phyloP scores from a whole-genome alignment of 345 rosid species.

The Camelina hispida region DNA sequence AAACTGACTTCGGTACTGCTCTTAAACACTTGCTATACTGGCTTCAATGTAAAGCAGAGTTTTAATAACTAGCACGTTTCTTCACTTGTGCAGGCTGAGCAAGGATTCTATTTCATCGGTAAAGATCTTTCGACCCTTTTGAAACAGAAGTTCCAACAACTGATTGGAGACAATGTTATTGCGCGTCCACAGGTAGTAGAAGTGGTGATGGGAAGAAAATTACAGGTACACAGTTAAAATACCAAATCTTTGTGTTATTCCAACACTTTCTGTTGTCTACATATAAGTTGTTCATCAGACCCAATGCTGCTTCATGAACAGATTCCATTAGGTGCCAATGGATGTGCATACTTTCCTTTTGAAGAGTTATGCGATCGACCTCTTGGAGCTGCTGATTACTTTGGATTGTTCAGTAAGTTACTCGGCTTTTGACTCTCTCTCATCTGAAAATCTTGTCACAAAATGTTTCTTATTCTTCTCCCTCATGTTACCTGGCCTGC shows the following conservation, averaged over 20 bases:
- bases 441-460: constrained; percentile 14
- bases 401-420: constrained; percentile 92
- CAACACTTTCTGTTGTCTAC: constrained; percentile 15
- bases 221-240: constrained; percentile 54
- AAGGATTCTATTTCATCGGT: constrained; percentile 93
- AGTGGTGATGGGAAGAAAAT: constrained; percentile 91
- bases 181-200: constrained; percentile 72
- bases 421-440: not conserved
- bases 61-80: constrained; percentile 11
- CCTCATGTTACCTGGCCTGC: constrained; percentile 34
- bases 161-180: constrained; percentile 59
- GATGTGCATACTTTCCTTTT: constrained; percentile 89
- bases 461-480: not conserved
- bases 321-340: constrained; percentile 86
- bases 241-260: constrained; percentile 1
- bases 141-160: constrained; percentile 68
- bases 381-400: constrained; percentile 98
- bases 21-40: constrained; percentile 3
- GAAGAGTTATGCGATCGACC: constrained; percentile 92
- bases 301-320: constrained; percentile 37
- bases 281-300: constrained; percentile 9
- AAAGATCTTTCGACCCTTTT: constrained; percentile 60
- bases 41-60: constrained; percentile 26
- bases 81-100: constrained; percentile 65
- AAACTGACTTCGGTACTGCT: constrained; percentile 78